Percentiles rank a stretch among this genome's conserved stretches.
These are phyloP conservation scores for Kluyveromyces marxianus DNA, from an alignment of 1,139 yeast species.

Conservation along the genomic window DNA sequence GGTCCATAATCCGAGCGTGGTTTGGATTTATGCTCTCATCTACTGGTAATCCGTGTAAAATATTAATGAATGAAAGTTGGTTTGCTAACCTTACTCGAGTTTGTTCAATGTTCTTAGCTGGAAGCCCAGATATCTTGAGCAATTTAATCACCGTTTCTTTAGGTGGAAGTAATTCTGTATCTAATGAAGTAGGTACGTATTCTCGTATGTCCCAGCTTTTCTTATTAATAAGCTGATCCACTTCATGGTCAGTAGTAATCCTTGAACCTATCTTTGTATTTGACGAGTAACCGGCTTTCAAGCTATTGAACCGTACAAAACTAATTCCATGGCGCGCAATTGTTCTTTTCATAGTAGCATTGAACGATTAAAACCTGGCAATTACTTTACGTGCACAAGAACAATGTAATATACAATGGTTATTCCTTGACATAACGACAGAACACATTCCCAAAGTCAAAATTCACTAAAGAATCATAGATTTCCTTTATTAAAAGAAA, in stretches of 20 bases:
- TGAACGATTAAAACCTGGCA: no score
- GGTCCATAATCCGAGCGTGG: slow-evolving; percentile 18
- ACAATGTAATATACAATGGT: no score
- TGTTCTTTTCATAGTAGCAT: no score
- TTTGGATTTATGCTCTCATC: slow-evolving; percentile 14
- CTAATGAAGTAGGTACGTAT: slow-evolving; percentile 8
- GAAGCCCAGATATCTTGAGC: slow-evolving; percentile 41
- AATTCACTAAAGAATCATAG: no score
- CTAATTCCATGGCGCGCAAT: no score
- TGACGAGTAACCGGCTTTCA: slow-evolving; percentile 3
- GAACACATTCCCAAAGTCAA: no score
- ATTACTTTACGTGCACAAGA: no score
- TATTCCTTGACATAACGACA: no score
- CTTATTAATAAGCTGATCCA: slow-evolving; percentile 14
- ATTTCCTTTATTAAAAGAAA: not conserved
- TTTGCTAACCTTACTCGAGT: slow-evolving; percentile 33
- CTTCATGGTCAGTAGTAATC: slow-evolving; percentile 15
- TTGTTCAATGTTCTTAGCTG: slow-evolving; percentile 26
- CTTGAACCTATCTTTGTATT: slow-evolving; percentile 14
- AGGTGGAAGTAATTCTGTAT: slow-evolving; percentile 8
- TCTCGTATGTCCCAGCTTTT: slow-evolving; percentile 25
- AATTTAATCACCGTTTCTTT: slow-evolving; percentile 23
- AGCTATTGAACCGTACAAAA: not conserved
- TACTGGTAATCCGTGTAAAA: slow-evolving; percentile 32
- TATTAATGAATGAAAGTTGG: slow-evolving; percentile 42